phyloP scores from a whole-genome alignment of 768 basidiomycete genomes.

The Mycena chlorophos region DNA sequence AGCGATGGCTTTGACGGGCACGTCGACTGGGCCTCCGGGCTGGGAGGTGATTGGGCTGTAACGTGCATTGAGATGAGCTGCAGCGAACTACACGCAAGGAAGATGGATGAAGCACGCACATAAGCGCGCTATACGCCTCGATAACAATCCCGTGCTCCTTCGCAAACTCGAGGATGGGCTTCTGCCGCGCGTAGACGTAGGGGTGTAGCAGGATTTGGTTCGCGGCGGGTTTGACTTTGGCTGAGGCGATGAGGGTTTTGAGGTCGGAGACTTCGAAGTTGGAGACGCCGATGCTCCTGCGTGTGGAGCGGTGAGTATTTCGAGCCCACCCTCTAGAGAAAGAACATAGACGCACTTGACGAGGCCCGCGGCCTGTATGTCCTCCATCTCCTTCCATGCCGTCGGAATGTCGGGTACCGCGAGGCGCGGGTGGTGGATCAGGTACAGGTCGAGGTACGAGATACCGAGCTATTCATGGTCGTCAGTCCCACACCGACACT shows the following conservation, averaged over 20 bases:
- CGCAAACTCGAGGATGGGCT: conserved; percentile 48
- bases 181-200: conserved; percentile 54
- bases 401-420: conserved; percentile 36
- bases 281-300: conserved; percentile 72
- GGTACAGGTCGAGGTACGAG: conserved; percentile 65
- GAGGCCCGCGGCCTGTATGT: conserved; percentile 46
- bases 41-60: conserved; percentile 55
- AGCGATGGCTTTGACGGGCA: conserved; percentile 52
- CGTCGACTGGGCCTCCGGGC: conserved; percentile 68
- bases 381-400: conserved; percentile 59
- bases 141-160: conserved; percentile 51
- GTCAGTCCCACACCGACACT: background rate
- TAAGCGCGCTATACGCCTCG: conserved; percentile 58
- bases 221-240: conserved; percentile 61
- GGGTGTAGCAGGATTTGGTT: conserved; percentile 68
- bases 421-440: conserved; percentile 54
- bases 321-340: conserved; percentile 11
- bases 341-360: conserved; percentile 34
- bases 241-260: conserved; percentile 49
- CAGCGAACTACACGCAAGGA: background rate
- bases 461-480: conserved; percentile 52
- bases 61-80: conserved; percentile 11
- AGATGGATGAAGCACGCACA: conserved; percentile 34
- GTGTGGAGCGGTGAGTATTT: background rate
- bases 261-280: conserved; percentile 61